Base-by-base conservation (phyloP, 1,284 basidiomycete species). In the Pseudozyma sp. region DNA sequence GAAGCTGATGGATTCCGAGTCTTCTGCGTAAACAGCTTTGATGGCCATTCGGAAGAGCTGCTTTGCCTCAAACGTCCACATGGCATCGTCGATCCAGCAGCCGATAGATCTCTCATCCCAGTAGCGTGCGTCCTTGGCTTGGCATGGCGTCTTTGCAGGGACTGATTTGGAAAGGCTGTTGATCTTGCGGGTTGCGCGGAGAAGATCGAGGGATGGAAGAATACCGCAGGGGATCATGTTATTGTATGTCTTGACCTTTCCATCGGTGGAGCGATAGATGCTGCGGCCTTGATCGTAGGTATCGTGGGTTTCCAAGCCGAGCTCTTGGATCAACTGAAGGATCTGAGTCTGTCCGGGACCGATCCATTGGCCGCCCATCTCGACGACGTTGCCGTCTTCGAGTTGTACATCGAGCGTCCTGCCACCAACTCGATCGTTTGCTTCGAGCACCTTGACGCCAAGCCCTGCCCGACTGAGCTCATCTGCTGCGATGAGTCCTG, bases 341-440 rank as follows among this genome's bases (percentile, higher is more conserved):
- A 86, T 86, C 17, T 86, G 86, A 64, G 86, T 84, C 42, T 84
- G 84, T 70, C 84, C 85, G 11, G 87, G 87, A 62, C 87, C 86
- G 37, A 87, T 86, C 85, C 86, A 87, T 60, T 84, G 85, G 65
- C 87, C 87, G n/a, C 87, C 87, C 31, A 87, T 76, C 64, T 87
- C 87, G 43, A 87, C 79, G 5, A 57, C 56, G 31, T 69, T 73
- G 50, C 69, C 75, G 34, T 63, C 78, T 17, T 77, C 66, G 3
- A 63, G 49, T 70, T 82, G 85, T 8, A 85, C 86, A 44, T 80
- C 69, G 30, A 72, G 74, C 2, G 86, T 86, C 29, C 87, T 81
- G 4, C 87, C 87, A 14, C 87, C 87, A 14, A 86, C 79, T 31
- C 87, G 78, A 57, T 86, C 83, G 42, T 86, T 79, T 4, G 86